These are phyloP conservation scores for Tieghemostelium lacteum DNA, from an alignment of 78 protist genomes.

Conservation along the genomic window DNA sequence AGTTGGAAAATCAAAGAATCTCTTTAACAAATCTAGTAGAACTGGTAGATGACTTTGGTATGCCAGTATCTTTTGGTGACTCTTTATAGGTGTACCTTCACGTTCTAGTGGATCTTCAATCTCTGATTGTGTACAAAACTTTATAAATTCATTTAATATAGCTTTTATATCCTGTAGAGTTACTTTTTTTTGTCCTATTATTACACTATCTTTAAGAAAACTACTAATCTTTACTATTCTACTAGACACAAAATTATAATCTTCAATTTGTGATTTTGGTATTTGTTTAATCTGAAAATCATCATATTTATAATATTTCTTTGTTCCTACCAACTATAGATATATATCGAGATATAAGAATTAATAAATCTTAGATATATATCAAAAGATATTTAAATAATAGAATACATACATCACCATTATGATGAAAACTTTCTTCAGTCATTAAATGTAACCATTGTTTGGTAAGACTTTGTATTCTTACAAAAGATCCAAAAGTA, in stretches of 20 bases:
- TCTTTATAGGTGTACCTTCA: slow-evolving; percentile 72
- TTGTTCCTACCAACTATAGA: slow-evolving; percentile 65
- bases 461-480: slow-evolving; percentile 58
- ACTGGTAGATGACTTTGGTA: neutral
- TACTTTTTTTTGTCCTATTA: neutral
- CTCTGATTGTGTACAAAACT: slow-evolving; percentile 77
- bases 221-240: slow-evolving; percentile 29
- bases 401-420: slow-evolving; percentile 66
- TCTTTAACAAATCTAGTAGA: slow-evolving; percentile 12
- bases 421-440: slow-evolving; percentile 70
- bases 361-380: neutral
- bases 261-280: slow-evolving; percentile 71
- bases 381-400: neutral
- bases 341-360: neutral
- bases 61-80: slow-evolving; percentile 53
- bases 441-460: slow-evolving; percentile 57
- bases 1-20: slow-evolving; percentile 17
- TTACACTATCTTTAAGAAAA: neutral
- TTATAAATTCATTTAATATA: slow-evolving; percentile 48
- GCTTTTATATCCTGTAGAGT: slow-evolving; percentile 21
- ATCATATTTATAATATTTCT: slow-evolving; percentile 68
- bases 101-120: slow-evolving; percentile 65
- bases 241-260: slow-evolving; percentile 19
- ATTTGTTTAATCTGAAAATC: slow-evolving; percentile 75
- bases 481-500: slow-evolving; percentile 60